Base-by-base conservation (phyloP, 805 yeast species). In the Teunomyces tritomae region DNA sequence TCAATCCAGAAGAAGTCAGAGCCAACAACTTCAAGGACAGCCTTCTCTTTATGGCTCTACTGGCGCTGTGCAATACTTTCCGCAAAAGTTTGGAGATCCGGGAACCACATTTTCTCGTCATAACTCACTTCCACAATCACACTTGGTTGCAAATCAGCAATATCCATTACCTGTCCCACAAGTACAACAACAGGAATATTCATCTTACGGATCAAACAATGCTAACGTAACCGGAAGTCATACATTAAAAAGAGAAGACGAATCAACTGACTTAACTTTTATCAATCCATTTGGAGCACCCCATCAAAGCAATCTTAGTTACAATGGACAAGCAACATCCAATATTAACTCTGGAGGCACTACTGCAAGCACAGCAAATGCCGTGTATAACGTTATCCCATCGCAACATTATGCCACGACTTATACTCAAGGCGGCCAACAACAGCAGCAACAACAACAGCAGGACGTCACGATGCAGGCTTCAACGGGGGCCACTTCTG, bases 251-350 rank as follows among this genome's bases (percentile, higher is more conserved):
- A 37, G 53, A 37, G 61, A 50, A 28, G 58, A 58, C 11, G 54
- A 30, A 13, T 13, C 34, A 42, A 37, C 30, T n/a, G 63, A 59
- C 29, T 44, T 58, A 26, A 51, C 61, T 3, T 60, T 60, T 32
- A 55, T 49, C 29, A 60, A 60, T 40, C 62, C 63, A 2, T 59
- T 59, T 24, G 55, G 56, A 8, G 44, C 49, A 1, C 37, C 53
- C 8, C 52, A 49, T 28, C 50, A 48, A 28, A 32, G 46, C 28
- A 33, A n/a, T 27, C 29, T 34, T 16, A 30, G 29, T 36, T 43
- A 43, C 42, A 43, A 40, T 13, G 39, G 30, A 11, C 45, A 33
- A 37, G 39, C 26, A 35, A 28, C 40, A 9, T 6, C 40, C 28
- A 37, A 20, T 16, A n/a, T 37, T n/a, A 28, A 28, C 20, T 37